Base-by-base conservation (phyloP, 2,329 filamentous ascomycete genomes). In the Pyrenochaeta sp. region DNA sequence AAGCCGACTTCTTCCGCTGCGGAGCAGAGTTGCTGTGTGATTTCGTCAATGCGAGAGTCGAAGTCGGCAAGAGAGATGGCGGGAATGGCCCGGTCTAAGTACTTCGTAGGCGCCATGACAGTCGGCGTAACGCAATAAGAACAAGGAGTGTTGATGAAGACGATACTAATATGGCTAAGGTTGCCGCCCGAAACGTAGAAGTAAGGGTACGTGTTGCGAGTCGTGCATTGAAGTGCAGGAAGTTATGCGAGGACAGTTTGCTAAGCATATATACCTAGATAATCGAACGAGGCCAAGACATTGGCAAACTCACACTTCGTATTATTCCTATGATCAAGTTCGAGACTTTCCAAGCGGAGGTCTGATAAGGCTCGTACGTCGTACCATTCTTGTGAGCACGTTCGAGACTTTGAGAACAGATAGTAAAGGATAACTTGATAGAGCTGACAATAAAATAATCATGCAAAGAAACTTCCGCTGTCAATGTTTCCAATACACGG, bases 1-100 rank as follows among this genome's bases (percentile, higher is more conserved):
- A 88, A 88, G n/a, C 86, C 86, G 51, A 83, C 82, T 7, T 83
- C 83, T 62, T 88, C 85, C 1, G 86, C 84, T 0, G 86, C 86
- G 10, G 79, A 63, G 54, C 84, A 75, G 2, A 88, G 78, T 59
- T 86, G 72, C 1, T 71, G 52, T 0, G 85, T 85, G 62, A 88
- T 87, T 40, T 81, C 74, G 56, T 85, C 80, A 65, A 85, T 81
- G 49, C 85, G 82, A 4, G 72, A 62, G 28, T 82, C 77, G 66
- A 86, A 88, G 72, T 86, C 74, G 42, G 71, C 77, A 3, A 88
- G 77, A 0, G 85, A 87, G 69, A 88, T 66, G 7, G 59, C 68
- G 9, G 66, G 68, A 8, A 61, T 48, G 27, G 42, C 32, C 7
- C 61, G 61, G 52, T 63, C 50, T 15, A 58, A 43, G 15, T 61